phyloP scores from a whole-genome alignment of 1,284 basidiomycete genomes.

The Ceratobasidium sp. region DNA sequence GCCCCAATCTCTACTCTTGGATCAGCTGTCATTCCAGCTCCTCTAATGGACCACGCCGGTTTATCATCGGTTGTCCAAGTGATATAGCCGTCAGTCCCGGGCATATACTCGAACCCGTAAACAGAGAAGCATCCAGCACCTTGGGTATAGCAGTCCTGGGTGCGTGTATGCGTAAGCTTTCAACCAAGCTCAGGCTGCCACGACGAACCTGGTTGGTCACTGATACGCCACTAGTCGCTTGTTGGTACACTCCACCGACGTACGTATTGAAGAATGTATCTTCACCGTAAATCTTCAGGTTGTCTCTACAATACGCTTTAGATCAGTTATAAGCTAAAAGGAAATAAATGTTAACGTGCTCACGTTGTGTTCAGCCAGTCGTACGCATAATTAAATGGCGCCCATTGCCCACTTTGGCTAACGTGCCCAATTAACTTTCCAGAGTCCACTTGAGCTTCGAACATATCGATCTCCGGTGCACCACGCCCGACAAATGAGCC shows the following conservation, averaged over 20 bases:
- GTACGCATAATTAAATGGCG: constrained; percentile 52
- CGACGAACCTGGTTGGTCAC: constrained; percentile 62
- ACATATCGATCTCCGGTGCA: constrained; percentile 89
- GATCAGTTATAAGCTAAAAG: neutral
- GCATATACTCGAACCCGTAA: constrained; percentile 78
- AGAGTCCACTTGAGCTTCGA: constrained; percentile 72
- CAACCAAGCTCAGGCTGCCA: constrained; percentile 48
- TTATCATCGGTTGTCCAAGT: constrained; percentile 79
- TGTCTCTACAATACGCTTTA: neutral
- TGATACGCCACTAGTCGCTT: constrained; percentile 73
- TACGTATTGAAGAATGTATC: constrained; percentile 67
- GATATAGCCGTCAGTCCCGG: constrained; percentile 76
- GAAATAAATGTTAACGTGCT: neutral
- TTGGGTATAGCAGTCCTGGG: constrained; percentile 38
- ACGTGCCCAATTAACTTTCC: constrained; percentile 47
- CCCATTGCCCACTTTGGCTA: constrained; percentile 51
- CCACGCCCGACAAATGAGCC: constrained; percentile 67
- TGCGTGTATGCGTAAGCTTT: neutral
- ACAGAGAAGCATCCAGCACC: constrained; percentile 62
- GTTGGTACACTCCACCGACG: constrained; percentile 71
- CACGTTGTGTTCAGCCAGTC: constrained; percentile 53
- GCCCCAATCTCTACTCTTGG: constrained; percentile 74
- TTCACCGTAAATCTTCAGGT: constrained; percentile 8
- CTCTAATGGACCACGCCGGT: constrained; percentile 82
- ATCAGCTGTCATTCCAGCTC: constrained; percentile 79